Percentiles rank a stretch among this genome's conserved stretches.
These are phyloP conservation scores for Kalaharituber pfeilii DNA, from an alignment of 2,329 filamentous ascomycete species.

Conservation along the genomic window DNA sequence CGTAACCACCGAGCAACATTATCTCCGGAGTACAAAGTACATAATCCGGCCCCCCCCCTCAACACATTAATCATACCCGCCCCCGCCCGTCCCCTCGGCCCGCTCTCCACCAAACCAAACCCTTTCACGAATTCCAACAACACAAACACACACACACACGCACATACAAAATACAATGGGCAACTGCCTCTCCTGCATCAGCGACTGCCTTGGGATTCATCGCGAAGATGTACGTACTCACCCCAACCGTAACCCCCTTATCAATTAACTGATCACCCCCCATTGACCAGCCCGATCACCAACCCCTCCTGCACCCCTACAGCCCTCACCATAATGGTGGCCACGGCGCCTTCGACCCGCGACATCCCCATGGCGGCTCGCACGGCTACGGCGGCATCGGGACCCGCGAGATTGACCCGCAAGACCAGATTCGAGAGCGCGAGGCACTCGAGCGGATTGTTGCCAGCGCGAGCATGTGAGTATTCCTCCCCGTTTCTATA, in stretches of 20 bases:
- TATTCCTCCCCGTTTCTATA: not conserved
- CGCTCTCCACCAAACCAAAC: too few relatives aligned
- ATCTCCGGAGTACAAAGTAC: too few relatives aligned
- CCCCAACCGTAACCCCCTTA: not conserved
- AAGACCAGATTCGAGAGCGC: conserved; percentile 17
- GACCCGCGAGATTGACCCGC: conserved; percentile 11
- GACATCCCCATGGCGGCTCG: conserved; percentile 3
- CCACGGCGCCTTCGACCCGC: not conserved
- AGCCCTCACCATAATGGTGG: conserved; percentile 6
- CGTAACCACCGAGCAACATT: too few relatives aligned
- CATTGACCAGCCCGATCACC: conserved; percentile 11
- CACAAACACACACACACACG: not conserved
- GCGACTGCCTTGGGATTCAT: conserved; percentile 9
- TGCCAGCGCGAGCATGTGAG: conserved; percentile 1
- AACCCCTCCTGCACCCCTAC: conserved; percentile 11
- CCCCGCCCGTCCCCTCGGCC: too few relatives aligned
- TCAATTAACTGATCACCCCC: conserved; percentile 1
- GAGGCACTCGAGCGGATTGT: conserved; percentile 19
- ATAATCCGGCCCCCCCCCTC: too few relatives aligned
- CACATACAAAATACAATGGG: not conserved
- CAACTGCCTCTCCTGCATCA: not conserved
- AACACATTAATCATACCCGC: too few relatives aligned
- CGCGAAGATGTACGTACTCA: conserved; percentile 13
- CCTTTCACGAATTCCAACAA: not conserved
- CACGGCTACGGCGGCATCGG: conserved; percentile 7